Conservation (phyloP, 345 rosid species). For the Syzygium jambos region DNA sequence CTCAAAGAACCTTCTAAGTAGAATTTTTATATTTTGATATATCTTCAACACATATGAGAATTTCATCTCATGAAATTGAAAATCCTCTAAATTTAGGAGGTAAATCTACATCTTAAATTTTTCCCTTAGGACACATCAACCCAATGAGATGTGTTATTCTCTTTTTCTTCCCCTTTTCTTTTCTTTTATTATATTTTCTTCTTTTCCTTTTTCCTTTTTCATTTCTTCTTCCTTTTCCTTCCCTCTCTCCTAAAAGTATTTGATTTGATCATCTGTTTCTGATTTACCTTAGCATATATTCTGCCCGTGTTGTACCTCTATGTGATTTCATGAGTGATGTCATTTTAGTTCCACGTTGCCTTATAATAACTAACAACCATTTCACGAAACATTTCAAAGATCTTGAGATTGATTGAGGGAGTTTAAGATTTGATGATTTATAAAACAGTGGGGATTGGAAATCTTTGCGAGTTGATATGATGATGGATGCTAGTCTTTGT, state of each 20-base stretch:
- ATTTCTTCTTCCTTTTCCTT: background rate
- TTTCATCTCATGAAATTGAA: background rate
- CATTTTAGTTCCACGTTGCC: background rate
- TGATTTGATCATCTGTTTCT: background rate
- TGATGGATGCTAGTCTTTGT: background rate
- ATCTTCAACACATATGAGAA: background rate
- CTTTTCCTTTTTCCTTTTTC: background rate
- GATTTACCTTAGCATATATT: background rate
- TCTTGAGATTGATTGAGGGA: background rate
- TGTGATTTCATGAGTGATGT: background rate
- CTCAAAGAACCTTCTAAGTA: background rate
- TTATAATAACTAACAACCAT: background rate
- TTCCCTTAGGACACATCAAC: background rate
- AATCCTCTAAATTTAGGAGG: background rate
- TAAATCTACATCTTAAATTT: background rate
- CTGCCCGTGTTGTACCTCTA: background rate
- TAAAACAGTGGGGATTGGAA: background rate
- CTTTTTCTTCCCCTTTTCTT: background rate
- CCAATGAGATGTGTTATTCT: background rate
- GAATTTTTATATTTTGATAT: background rate
- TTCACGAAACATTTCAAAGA: background rate
- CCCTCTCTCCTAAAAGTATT: background rate
- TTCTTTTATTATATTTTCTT: background rate
- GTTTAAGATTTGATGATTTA: background rate
- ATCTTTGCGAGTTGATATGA: background rate